Conservation (phyloP, 495 filamentous ascomycete species). For the Neurospora sp. region DNA sequence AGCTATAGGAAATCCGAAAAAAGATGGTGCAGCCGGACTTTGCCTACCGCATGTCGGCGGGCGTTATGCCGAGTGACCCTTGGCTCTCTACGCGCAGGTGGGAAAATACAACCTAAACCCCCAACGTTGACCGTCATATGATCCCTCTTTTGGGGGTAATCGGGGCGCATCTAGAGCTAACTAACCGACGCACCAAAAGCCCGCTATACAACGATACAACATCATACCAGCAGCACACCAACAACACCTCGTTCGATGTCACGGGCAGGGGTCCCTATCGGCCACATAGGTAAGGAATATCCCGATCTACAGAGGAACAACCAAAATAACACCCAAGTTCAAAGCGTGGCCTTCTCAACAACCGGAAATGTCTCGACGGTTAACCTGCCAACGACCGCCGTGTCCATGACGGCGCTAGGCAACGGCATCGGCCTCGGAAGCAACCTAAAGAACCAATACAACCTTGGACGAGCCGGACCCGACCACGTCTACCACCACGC, state of each 20-base stretch:
- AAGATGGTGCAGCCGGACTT: constrained; percentile 35
- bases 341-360: constrained; percentile 31
- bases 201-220: constrained; percentile 29
- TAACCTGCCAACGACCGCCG: constrained; percentile 18
- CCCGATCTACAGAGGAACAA: constrained; percentile 17
- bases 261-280: constrained; percentile 30
- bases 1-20: neutral
- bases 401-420: constrained; percentile 1
- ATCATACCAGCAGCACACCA: constrained; percentile 11
- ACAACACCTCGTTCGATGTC: constrained; percentile 15
- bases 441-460: constrained; percentile 8
- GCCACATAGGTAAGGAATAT: constrained; percentile 36
- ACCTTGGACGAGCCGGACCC: constrained; percentile 12
- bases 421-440: constrained; percentile 4
- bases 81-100: constrained; percentile 40
- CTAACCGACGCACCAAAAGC: constrained; percentile 21
- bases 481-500: neutral
- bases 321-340: constrained; percentile 31
- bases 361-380: constrained; percentile 27
- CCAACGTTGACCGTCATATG: neutral
- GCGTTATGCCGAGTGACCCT: constrained; percentile 29
- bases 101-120: constrained; percentile 17
- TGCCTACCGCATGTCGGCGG: constrained; percentile 29
- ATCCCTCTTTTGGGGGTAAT: constrained; percentile 1
- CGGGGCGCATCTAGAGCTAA: constrained; percentile 19